phyloP scores from a whole-genome alignment of 2,329 filamentous ascomycete genomes.

The Stagonosporopsis tanaceti region DNA sequence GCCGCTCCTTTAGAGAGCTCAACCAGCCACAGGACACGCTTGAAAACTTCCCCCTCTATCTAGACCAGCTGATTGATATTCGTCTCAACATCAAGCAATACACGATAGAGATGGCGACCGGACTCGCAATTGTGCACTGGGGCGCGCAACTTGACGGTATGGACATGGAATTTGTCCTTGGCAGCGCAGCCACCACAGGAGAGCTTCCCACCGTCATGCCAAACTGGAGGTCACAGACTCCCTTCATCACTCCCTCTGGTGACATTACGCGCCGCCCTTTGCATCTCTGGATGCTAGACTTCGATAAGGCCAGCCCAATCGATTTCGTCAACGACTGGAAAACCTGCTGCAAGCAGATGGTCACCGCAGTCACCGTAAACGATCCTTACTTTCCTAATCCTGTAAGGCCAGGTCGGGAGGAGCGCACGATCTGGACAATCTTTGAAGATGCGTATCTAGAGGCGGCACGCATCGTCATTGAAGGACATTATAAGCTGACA shows the following conservation, averaged over 20 bases:
- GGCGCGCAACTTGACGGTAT: not conserved
- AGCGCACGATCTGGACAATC: not conserved
- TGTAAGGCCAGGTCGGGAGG: not conserved
- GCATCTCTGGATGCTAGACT: not conserved
- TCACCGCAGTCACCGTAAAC: not conserved
- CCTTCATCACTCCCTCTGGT: not conserved
- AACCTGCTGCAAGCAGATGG: not conserved
- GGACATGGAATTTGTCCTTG: constrained; percentile 1
- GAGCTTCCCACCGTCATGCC: not conserved
- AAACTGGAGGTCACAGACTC: not conserved
- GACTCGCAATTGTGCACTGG: not conserved
- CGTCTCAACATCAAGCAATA: not conserved
- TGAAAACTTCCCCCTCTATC: not conserved
- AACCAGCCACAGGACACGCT: not conserved
- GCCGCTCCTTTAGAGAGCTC: not conserved
- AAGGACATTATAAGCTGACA: not conserved
- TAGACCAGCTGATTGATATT: not conserved
- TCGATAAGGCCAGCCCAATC: not conserved
- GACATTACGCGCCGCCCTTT: not conserved
- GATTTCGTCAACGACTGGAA: not conserved
- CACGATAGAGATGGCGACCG: not conserved
- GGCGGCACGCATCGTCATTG: not conserved
- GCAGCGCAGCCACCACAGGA: not conserved
- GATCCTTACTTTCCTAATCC: not conserved
- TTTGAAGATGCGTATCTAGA: not conserved